These are phyloP conservation scores for Reticulomyxa filosa DNA, from an alignment of 78 protist species.

Conservation along the genomic window DNA sequence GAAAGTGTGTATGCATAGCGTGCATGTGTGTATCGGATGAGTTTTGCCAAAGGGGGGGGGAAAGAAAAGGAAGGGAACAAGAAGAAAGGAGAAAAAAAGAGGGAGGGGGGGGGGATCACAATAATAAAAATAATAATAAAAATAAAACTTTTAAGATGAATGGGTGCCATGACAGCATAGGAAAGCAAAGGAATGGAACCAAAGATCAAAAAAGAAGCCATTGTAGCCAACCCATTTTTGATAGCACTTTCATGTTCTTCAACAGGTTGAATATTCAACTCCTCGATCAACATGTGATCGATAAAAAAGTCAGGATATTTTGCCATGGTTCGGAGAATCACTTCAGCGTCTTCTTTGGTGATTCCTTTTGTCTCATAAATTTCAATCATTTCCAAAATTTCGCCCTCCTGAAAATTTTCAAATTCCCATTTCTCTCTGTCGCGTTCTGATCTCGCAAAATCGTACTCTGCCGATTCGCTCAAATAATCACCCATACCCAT, in stretches of 20 bases:
- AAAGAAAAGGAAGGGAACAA: not conserved
- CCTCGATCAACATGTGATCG: slow-evolving; percentile 24
- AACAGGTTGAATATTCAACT: slow-evolving; percentile 20
- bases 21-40: not conserved
- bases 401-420: slow-evolving; percentile 17
- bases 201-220: not conserved
- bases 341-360: slow-evolving; percentile 22
- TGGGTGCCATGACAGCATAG: not conserved
- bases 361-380: slow-evolving; percentile 40
- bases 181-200: not conserved
- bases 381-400: slow-evolving; percentile 31
- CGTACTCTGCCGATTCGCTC: slow-evolving; percentile 36
- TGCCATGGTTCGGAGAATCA: not conserved
- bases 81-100: not conserved
- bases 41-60: not conserved
- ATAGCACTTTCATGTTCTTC: slow-evolving; percentile 5
- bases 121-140: not conserved
- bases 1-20: not conserved
- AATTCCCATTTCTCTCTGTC: slow-evolving; percentile 30
- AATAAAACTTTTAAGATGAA: not conserved
- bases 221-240: not conserved
- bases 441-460: slow-evolving; percentile 23
- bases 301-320: slow-evolving; percentile 8
- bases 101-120: not conserved
- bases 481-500: slow-evolving; percentile 66